Percentiles rank a stretch among this genome's conserved stretches.
Conservation (phyloP, 768 basidiomycete species). For the Phylloporus sp. region DNA sequence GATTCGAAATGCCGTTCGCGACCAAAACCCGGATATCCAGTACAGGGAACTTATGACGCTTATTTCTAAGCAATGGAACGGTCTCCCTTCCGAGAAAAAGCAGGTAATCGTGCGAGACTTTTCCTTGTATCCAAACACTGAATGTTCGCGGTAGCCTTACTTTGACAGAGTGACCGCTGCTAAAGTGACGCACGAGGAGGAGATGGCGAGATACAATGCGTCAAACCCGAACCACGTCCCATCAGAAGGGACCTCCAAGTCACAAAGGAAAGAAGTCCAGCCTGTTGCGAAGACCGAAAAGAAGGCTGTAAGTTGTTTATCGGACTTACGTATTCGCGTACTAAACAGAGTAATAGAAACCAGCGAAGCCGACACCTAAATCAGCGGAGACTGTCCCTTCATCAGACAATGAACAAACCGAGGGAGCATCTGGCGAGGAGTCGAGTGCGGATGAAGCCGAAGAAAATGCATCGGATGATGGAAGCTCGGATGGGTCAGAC, state of each 20-base stretch:
- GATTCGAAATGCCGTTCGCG: conserved; percentile 69
- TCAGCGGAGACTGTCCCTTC: conserved; percentile 22
- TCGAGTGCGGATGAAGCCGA: conserved; percentile 23
- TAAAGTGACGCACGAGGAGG: conserved; percentile 61
- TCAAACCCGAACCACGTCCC: conserved; percentile 47
- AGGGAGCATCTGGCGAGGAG: conserved; percentile 22
- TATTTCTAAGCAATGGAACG: conserved; percentile 73
- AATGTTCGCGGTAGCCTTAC: conserved; percentile 24
- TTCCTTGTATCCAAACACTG: background rate
- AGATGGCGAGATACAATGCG: conserved; percentile 64
- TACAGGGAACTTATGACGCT: conserved; percentile 70
- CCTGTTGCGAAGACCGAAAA: conserved; percentile 26
- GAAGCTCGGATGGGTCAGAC: conserved; percentile 26
- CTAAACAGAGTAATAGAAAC: conserved; percentile 26
- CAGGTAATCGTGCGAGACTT: conserved; percentile 48
- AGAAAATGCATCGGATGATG: conserved; percentile 21
- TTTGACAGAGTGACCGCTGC: conserved; percentile 46
- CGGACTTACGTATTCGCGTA: conserved; percentile 5
- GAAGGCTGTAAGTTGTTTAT: conserved; percentile 22
- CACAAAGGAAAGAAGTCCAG: conserved; percentile 22
- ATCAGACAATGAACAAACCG: conserved; percentile 32
- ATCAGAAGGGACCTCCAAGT: conserved; percentile 42
- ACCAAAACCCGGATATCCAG: conserved; percentile 55
- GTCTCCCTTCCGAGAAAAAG: conserved; percentile 65
- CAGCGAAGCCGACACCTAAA: conserved; percentile 22